Base-by-base conservation (phyloP, 2,329 filamentous ascomycete species). In the Diplocarpon rosae region DNA sequence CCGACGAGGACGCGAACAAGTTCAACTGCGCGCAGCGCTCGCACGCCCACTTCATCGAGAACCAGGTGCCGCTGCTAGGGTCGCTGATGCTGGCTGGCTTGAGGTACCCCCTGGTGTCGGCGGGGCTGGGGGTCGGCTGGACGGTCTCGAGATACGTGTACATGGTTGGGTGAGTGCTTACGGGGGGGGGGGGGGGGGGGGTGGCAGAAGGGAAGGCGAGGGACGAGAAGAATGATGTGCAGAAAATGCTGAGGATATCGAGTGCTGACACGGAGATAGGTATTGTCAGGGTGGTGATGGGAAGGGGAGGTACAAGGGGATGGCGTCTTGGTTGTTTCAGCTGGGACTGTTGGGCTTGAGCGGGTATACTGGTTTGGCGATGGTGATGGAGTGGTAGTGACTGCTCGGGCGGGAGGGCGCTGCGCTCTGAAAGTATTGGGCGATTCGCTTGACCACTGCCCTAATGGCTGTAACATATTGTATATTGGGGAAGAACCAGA, bases 1-100 rank as follows among this genome's bases (percentile, higher is more conserved):
- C 52, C 17, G 53, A 54, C 71, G 35, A 41, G 9, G 56, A 43
- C 38, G 59, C 59, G 8, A 72, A 64, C 60, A 58, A 61, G 42
- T 82, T 83, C 67, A 83, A 83, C 68, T 81, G 77, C 65, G 73
- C 73, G 42, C 76, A 80, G 57, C 73, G 75, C 38, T 71, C 76
- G 9, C 79, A 83, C 59, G 63, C 67, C 54, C 81, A 83, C 67
- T 83, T 70, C 64, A 69, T 68, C 52, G 80, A 83, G 67, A 79
- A 76, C 63, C 65, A 75, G 30, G 64, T 70, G 8, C 66, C 74
- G 3, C 67, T 74, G 57, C 56, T 81, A 10, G 66, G 64, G 16
- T 63, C 68, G 17, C 63, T 80, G 10, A 60, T 79, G 48, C 67
- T 83, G 53, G 63, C 73, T 9, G 78, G 79, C 28, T 58, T 80